A percentile compares a stretch with the other conserved stretches of the same genome.
phyloP scores from a whole-genome alignment of 108 stramenopile species.

The Skeletonema menzelii region DNA sequence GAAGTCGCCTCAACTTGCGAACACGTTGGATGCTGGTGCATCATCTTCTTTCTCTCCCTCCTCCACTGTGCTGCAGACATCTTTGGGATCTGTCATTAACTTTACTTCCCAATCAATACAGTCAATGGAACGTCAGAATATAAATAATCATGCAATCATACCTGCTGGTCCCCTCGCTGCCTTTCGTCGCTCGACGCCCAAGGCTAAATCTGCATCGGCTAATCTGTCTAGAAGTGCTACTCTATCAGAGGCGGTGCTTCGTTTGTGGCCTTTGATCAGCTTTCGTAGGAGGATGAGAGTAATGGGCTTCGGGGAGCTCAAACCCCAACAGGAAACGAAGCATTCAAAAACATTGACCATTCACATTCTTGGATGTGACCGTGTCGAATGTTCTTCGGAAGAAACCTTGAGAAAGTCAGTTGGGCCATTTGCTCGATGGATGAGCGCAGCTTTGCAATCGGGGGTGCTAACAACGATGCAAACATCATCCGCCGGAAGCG shows the following conservation, averaged over 20 bases:
- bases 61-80: slow-evolving; percentile 8
- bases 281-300: slow-evolving; percentile 15
- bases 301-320: slow-evolving; percentile 7
- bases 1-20: slow-evolving; percentile 42
- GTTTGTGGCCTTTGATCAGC: slow-evolving; percentile 51
- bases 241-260: slow-evolving; percentile 69
- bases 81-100: slow-evolving; percentile 17
- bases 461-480: slow-evolving; percentile 4
- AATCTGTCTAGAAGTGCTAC: slow-evolving; percentile 73
- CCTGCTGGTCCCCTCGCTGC: slow-evolving; percentile 52
- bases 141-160: slow-evolving; percentile 46
- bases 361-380: slow-evolving; percentile 80
- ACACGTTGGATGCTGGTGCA: slow-evolving; percentile 37
- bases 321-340: background rate
- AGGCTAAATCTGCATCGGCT: slow-evolving; percentile 65
- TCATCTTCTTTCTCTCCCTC: slow-evolving; percentile 28
- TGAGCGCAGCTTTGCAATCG: slow-evolving; percentile 42
- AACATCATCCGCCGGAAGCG: background rate
- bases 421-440: slow-evolving; percentile 73
- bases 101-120: slow-evolving; percentile 21
- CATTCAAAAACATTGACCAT: slow-evolving; percentile 44
- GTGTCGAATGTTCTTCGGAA: slow-evolving; percentile 71
- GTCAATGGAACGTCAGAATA: slow-evolving; percentile 4
- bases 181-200: slow-evolving; percentile 53
- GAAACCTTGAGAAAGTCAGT: slow-evolving; percentile 58